Base-by-base conservation (phyloP, 2,329 filamentous ascomycete species). In the Talaromyces sp. region DNA sequence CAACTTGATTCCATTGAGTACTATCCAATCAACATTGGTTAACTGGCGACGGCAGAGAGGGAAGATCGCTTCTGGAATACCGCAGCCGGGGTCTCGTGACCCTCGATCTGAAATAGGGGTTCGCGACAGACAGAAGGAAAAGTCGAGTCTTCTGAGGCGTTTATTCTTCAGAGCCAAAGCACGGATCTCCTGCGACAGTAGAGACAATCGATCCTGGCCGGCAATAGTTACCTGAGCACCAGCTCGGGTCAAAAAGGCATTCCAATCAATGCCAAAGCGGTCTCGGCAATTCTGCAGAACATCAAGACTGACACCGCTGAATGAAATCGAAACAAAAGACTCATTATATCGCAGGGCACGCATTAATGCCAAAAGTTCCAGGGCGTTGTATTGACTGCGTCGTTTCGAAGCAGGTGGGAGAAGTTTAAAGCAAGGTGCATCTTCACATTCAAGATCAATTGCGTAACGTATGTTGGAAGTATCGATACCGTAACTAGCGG, bases 21-120 rank as follows among this genome's bases (percentile, higher is more conserved):
- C 82, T 62, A 91, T 84, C 89, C 89, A 91, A 72, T 90, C 87
- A 19, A 91, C 86, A 70, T 87, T 89, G 0, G 89, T 91, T 27
- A 87, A 81, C 69, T 89, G 85, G 67, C 86, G 84, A 68, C 86
- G 86, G 75, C 87, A 90, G 6, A 91, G 78, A 1, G 89, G 87
- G 69, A 89, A 87, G 5, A 91, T 79, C 2, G 88, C 89, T 73
- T 90, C 88, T 19, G 89, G 86, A 58, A 91, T 87, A 47, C 87
- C 89, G 71, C 88, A 90, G 0, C 89, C 89, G 6, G 85, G 82
- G 71, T 90, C 87, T 69, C 84, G 83, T 17, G 78, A 79, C 22
- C 76, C 73, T 58, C 77, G 76, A 52, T 79, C 77, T n/a, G 82
- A 80, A 62, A 82, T 83, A 8, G 84, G 83, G 68, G 83, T 84